phyloP scores from a whole-genome alignment of 2,329 filamentous ascomycete genomes.

The Colletotrichum liaoningense region DNA sequence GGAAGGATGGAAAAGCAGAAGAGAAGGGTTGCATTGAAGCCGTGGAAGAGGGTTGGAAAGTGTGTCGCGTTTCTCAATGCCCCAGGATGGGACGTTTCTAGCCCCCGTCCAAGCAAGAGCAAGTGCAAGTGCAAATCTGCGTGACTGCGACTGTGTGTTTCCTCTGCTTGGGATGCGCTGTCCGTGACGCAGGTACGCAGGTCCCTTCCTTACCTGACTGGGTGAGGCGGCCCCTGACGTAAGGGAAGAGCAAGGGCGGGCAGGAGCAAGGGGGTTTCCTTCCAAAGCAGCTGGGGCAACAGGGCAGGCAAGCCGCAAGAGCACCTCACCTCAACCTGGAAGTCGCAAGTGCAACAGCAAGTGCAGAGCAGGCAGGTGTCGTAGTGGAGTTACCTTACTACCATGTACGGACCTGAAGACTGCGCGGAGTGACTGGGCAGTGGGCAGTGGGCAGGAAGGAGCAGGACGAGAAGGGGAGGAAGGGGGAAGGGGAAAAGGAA shows the following conservation, averaged over 20 bases:
- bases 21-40: conserved; percentile 30
- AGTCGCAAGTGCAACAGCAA: too few species aligned
- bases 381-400: not conserved
- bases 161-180: not conserved
- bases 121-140: not conserved
- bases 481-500: not conserved
- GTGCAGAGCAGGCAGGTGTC: not conserved
- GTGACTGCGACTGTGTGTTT: not conserved
- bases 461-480: not conserved
- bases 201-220: conserved; percentile 32
- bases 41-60: conserved; percentile 31
- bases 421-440: not conserved
- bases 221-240: conserved; percentile 27
- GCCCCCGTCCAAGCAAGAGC: conserved; percentile 13
- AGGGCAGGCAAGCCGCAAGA: too few species aligned
- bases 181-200: conserved; percentile 35
- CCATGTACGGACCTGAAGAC: too few species aligned
- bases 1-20: not conserved
- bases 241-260: conserved; percentile 17
- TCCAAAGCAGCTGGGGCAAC: not conserved
- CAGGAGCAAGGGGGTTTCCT: not conserved
- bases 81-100: conserved; percentile 31
- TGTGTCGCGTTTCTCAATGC: conserved; percentile 36
- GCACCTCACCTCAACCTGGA: too few species aligned
- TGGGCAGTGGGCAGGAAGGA: not conserved